Base-by-base conservation (phyloP, 305 asterid species). In the Stenogyne calaminthoides region DNA sequence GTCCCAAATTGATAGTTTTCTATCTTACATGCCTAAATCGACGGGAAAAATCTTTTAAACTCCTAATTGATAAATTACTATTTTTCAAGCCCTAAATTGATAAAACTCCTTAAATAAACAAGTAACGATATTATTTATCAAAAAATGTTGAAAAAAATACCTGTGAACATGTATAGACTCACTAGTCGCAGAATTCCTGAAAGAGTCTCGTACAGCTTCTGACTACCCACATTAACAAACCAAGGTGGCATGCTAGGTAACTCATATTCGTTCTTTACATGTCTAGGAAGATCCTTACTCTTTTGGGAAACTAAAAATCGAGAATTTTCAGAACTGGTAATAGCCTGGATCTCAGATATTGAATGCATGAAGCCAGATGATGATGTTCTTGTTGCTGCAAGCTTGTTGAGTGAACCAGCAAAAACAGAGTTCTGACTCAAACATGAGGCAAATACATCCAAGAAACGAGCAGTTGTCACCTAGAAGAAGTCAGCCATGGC, bases 241-340 rank as follows among this genome's bases (percentile, higher is more conserved):
- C 99, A 95, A 66, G 99, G 98, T 32, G 99, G 99, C 90, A 92
- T 85, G 82, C 81, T 84, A 55, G 97, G 99, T 63, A 90, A 86
- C 85, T 78, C 88, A 71, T 88, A 82, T 65, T 82, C 89, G 29
- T 82, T 80, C 49, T 72, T 76, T 79, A 80, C 73, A 72, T 76
- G 84, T 75, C 86, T 87, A 63, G 67, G 67, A 8, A 71, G 69
- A 76, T 64, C 70, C 39, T 56, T 65, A 57, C 51, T 67, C 72
- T 74, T 86, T 77, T 80, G 91, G 66, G 71, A 73, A 74, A 77
- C 87, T 6, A 75, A 70, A 72, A 46, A 37, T 22, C 79, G 85
- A 16, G 84, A 81, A 67, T 78, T 72, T 59, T 81, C 76, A 34
- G 77, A 42, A 73, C 49, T 67, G 74, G 54, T 70, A 54, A 83